Base-by-base conservation (phyloP, 164 flowering plant species). In the Vitis amurensis region DNA sequence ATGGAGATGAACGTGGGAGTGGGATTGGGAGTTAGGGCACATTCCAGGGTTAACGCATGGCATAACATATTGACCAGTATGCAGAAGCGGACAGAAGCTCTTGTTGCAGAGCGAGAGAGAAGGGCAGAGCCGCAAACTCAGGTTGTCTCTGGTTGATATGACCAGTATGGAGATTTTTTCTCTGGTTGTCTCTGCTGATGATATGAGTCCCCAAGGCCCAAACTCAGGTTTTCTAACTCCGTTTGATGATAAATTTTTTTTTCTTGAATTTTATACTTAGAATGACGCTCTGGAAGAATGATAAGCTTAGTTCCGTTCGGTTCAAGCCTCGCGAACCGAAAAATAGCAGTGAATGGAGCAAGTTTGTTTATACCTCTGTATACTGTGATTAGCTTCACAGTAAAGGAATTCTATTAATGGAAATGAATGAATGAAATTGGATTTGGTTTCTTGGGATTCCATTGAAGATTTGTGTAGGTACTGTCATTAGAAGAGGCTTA, bases 21-120 rank as follows among this genome's bases (percentile, higher is more conserved):
- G 49, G 55, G 76, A n/a, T 80, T 83, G 30, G 88, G 84, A n/a
- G 77, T 76, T 30, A 52, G 76, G 16, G 65, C 61, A 1, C 47
- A 30, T 48, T 86, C 90, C 6, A 83, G 92, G 76, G 85, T 68
- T 16, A 89, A 87, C 71, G 82, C 93, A 9, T 89, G 93, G 93
- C 78, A 81, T 59, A 89, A 87, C 68, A 88, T 89, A 68, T 82
- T 89, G 80, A 59, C 84, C n/a, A 77, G 85, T 63, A 85, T 89
- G 89, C 88, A 87, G 80, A 89, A 87, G 79, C 85, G 80, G 80
- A 84, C 90, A 11, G 85, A 83, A 62, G 79, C 63, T 63, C 50
- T 86, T 61, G 75, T 85, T 64, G 89, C 83, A 0, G 76, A 73
- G 71, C 76, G 79, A n/a, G 73, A 83, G 8, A 87, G 91, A 64